Base-by-base conservation (phyloP, 768 basidiomycete genomes). In the Lactarius psammicola region DNA sequence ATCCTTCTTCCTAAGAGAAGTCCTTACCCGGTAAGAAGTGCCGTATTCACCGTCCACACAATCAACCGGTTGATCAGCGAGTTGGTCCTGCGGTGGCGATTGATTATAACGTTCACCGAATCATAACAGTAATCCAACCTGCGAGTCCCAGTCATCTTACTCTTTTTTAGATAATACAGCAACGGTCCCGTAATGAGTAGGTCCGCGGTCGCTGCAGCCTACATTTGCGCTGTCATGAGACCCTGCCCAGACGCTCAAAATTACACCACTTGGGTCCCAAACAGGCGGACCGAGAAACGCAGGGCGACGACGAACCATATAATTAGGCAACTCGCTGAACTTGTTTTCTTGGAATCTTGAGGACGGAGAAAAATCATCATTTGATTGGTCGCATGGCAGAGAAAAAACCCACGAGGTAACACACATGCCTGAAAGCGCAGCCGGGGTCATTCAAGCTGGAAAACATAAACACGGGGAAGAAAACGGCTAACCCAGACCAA, bases 131-230 rank as follows among this genome's bases (percentile, higher is more conserved):
- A 33, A 59, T 8, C 13, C 2, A 20, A 54, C 60, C 20, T 53
- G 51, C 30, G 28, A 40, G 51, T 54, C 36, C 34, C 56, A 15
- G 28, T 38, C 11, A 33, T 7, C 34, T 56, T 62, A 18, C 58
- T 62, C 56, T 60, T 59, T n/a, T 62, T 58, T 54, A 66, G 55
- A 55, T 58, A 63, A 26, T 67, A 69, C 33, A 60, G 17, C n/a
- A 69, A 56, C n/a, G 59, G 17, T n/a, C 30, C 64, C n/a, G 61
- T 58, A 30, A 67, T 62, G 38, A 63, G 44, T 20, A 44, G 38
- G 33, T 59, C 66, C 6, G 56, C 62, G 17, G 46, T 17, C 28
- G 42, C 30, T 11, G 44, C 49, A 36, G 36, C 36, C 13, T 42
- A 58, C 30, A 61, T 58, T 34, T 60, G 54, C 8, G 38, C 20